Base-by-base conservation (phyloP, 164 flowering plant genomes). In the Nymphaea colorata region DNA sequence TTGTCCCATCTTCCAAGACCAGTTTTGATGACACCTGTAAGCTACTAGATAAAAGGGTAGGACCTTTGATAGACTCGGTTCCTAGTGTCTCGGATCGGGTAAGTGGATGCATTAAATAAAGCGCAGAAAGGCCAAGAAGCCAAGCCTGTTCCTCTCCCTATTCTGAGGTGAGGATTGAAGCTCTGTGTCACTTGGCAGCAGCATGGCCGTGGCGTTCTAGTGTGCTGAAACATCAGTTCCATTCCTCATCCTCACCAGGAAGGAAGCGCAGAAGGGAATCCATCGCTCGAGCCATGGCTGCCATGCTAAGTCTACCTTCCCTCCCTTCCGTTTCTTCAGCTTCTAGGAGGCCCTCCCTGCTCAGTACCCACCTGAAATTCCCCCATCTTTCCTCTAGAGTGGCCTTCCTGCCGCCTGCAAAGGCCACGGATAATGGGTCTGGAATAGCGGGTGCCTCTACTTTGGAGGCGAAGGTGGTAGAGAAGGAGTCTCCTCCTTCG, bases 381-480 rank as follows among this genome's bases (percentile, higher is more conserved):
- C 64, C 69, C 66, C 67, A 59, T 7, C 59, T 60, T 43, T 66
- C 75, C 65, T 75, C 73, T 65, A 79, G 69, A 45, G 69, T 59
- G 64, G 66, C 65, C 43, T 57, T 75, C 42, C 69, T 66, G 41
- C 51, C 67, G 36, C 71, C 68, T 47, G 60, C 64, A 11, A 72
- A 67, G 64, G 77, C 81, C 36, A 62, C 82, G 4, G 91, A 85
- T 18, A 83, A 84, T 79, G 93, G 82, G 60, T 82, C 83, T 53
- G 91, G 88, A 61, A 25, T 62, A 64, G 76, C 68, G 6, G 80
- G 69, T 42, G 64, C 86, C 43, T 69, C 83, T 59, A 72, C 78
- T 68, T 71, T 70, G 43, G 82, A 71, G 62, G 75, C 77, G 36
- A 72, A 70, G 43, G 61, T 66, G 7, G 75, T 64, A 57, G n/a